These are phyloP conservation scores for Aspergillus sp. DNA, from an alignment of 2,329 filamentous ascomycete species.

Conservation along the genomic window DNA sequence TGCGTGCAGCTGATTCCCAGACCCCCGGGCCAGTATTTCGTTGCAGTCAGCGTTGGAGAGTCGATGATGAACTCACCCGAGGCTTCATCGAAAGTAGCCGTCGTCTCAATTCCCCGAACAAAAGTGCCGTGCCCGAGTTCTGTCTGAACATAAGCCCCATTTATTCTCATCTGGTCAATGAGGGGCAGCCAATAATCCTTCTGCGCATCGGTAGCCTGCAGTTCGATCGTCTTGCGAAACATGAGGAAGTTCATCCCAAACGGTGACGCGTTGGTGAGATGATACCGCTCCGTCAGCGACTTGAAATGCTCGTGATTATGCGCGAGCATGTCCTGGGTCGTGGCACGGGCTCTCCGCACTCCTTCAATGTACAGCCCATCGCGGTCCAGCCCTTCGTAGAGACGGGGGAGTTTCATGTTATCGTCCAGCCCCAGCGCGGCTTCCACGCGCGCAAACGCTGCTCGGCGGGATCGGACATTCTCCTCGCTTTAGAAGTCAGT, in stretches of 20 bases:
- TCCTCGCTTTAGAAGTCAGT: background rate
- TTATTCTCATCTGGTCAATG: slow-evolving; percentile 50
- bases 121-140: slow-evolving; percentile 54
- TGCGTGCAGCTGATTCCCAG: slow-evolving; percentile 5
- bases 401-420: slow-evolving; percentile 2
- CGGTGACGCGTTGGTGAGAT: slow-evolving; percentile 2
- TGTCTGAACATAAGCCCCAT: slow-evolving; percentile 52
- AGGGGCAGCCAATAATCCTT: slow-evolving; percentile 49
- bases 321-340: slow-evolving; percentile 1
- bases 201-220: slow-evolving; percentile 49
- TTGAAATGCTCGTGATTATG: slow-evolving; percentile 2
- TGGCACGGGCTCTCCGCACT: background rate
- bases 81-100: background rate
- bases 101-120: slow-evolving; percentile 46
- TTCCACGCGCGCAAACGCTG: slow-evolving; percentile 3
- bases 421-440: background rate
- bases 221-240: slow-evolving; percentile 50
- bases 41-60: background rate
- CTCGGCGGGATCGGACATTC: slow-evolving; percentile 1
- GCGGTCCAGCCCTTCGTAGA: slow-evolving; percentile 2
- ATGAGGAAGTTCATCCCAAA: slow-evolving; percentile 28
- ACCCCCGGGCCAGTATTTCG: slow-evolving; percentile 5
- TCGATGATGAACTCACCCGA: background rate
- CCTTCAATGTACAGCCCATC: slow-evolving; percentile 3
- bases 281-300: slow-evolving; percentile 5